Base-by-base conservation (phyloP, 1,284 basidiomycete genomes). In the Microbotryum violaceum region DNA sequence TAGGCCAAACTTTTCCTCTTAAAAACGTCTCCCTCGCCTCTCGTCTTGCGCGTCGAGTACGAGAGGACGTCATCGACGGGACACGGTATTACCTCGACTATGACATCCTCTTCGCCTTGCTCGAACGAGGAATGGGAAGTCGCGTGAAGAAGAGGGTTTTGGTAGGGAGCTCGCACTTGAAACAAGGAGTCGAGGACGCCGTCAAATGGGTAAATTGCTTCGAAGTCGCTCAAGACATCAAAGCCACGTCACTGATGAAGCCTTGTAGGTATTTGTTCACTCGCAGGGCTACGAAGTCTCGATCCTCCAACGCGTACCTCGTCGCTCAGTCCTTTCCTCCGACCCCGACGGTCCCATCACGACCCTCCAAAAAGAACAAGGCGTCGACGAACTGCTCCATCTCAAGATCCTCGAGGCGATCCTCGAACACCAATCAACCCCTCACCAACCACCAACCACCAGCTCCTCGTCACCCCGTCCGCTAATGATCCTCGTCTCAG, bases 361-460 rank as follows among this genome's bases (percentile, higher is more conserved):
- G 21, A 33, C 16, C 20, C 20, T 54, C 37, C 20, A 25, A 51
- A 23, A 48, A 51, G 56, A 89, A 71, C 89, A 92, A 76, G 88
- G 87, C 16, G 89, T 91, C 4, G 89, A 91, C 71, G 90, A 92
- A 75, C 79, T 92, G 23, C 75, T 92, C 52, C 89, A 91, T 74
- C 79, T 92, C 58, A 91, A 92, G 73, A 79, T 92, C 29, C 84
- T 91, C 69, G 88, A 91, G 72, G 85, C 86, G 8, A 78, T 93
- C 55, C 83, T 86, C 6, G 83, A 82, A 52, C 80, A 82, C 14
- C 37, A 42, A 16, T 16, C 37, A 42, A 42, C 37, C 6, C 37
- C 21, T 23, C 12, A 23, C 47, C 46, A 9, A 29, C 16, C 31
- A 78, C 92, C 20, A 6, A 23, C 23, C 23, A 9, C n/a, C 16